Evolutionary conservation across 2,329 filamentous ascomycete species (phyloP), one percentile per base, ranked within the genome.

Genomic region (Sporothrix humicola): DNA sequence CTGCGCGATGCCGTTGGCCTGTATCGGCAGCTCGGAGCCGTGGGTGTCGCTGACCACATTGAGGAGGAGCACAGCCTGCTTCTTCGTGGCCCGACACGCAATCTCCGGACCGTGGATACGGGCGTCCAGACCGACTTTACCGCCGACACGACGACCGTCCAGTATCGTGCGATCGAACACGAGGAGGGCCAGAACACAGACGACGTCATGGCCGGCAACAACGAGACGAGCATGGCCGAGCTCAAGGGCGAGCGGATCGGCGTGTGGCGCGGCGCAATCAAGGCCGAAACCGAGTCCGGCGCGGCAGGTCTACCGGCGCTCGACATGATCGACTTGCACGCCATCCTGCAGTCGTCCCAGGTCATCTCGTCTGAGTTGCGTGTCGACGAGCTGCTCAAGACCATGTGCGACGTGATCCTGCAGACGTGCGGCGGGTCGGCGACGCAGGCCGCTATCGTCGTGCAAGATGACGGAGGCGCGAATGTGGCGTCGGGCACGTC

Each of bases 321-420:
- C 71, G 93, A 95, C 82, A 94, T 95, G 90, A 90, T 95, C 79
- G 93, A 95, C 80, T 81, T 95, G 75, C 91, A 93, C 58, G 91
- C 91, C 31, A 95, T 95, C 74, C 84, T 95, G 15, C 90, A 93
- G 77, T 93, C 91, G 2, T 94, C 91, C 10, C 93, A 94, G 79
- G 88, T 95, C 59, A 90, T 95, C 59, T 95, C 92, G 4, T 94
- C 92, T 17, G 91, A 94, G 69, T 82, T 95, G 12, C 88, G 92
- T 76, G 88, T 95, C 13, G 92, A 95, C 76, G 88, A 91, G 77
- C 85, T 95, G 3, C 86, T 95, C 75, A 90, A 91, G 78, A 94
- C 92, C 58, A 93, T 95, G 89, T 93, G 92, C 77, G 90, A 93
- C 75, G 93, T 95, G 75, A 93, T 95, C 68, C 81, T 95, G 37